Percentiles rank a stretch among this genome's conserved stretches.
Conservation (phyloP, 2,329 filamentous ascomycete genomes). For the Nothomitra cinnamomea region DNA sequence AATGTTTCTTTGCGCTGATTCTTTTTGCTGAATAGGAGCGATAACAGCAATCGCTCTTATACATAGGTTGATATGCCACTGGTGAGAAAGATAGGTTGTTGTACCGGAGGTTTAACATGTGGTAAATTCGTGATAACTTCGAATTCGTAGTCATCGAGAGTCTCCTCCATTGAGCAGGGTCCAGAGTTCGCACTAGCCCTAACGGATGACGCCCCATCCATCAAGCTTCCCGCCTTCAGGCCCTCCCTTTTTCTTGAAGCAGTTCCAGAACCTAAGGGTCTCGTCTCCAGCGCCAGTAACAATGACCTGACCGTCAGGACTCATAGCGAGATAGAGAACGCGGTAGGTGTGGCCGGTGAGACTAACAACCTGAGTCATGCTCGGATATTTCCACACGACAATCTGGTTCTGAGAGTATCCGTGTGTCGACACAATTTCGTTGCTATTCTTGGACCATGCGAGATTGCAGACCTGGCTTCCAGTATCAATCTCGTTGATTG, state of each 20-base stretch:
- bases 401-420: conserved; percentile 98
- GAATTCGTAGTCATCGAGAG: too few relatives aligned
- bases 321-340: conserved; percentile 93
- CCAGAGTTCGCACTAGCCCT: background rate
- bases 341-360: conserved; percentile 93
- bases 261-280: conserved; percentile 90
- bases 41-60: too few relatives aligned
- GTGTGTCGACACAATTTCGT: conserved; percentile 93
- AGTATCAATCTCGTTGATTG: conserved; percentile 81
- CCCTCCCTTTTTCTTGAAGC: conserved; percentile 59
- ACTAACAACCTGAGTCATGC: conserved; percentile 91
- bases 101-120: too few relatives aligned
- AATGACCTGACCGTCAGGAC: conserved; percentile 80
- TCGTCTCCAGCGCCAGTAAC: conserved; percentile 95
- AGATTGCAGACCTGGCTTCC: conserved; percentile 98
- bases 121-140: too few relatives aligned
- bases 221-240: conserved; percentile 40
- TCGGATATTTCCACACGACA: conserved; percentile 97
- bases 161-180: too few relatives aligned
- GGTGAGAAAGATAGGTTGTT: too few relatives aligned
- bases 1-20: too few relatives aligned
- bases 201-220: conserved; percentile 72
- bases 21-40: too few relatives aligned
- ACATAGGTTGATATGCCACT: too few relatives aligned
- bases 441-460: conserved; percentile 92